Evolutionary conservation across 2,329 filamentous ascomycete species (phyloP).

Genomic region (Paradendryphiella salina): DNA sequence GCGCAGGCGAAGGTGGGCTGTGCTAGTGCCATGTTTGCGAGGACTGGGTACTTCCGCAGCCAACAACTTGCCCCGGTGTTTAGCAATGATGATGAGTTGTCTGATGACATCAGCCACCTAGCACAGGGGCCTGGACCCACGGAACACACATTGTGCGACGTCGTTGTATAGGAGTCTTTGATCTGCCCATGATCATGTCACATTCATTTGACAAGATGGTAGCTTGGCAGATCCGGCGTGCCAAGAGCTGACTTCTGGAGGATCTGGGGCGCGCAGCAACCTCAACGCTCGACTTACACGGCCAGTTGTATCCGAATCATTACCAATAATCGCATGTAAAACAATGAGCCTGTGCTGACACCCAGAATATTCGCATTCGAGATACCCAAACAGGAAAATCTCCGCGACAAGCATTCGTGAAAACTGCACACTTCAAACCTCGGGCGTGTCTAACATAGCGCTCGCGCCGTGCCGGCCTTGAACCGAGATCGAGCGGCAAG

Average conservation of each 20-base stretch:
- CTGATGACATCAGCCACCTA: slow-evolving; percentile 12
- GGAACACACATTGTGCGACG: background rate
- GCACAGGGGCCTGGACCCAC: slow-evolving; percentile 3
- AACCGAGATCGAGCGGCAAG: slow-evolving; percentile 31
- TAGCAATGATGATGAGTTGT: background rate
- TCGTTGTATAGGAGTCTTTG: background rate
- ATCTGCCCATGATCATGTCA: slow-evolving; percentile 11
- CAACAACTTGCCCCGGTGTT: background rate
- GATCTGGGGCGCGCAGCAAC: slow-evolving; percentile 3
- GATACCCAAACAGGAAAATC: background rate
- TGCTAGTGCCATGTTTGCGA: background rate
- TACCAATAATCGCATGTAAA: background rate
- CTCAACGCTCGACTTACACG: background rate
- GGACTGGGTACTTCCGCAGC: background rate
- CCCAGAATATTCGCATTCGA: no score
- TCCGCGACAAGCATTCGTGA: background rate
- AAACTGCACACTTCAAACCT: slow-evolving; percentile 10
- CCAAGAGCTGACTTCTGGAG: background rate
- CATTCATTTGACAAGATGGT: slow-evolving; percentile 2
- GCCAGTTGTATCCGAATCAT: background rate
- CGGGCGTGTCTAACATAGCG: slow-evolving; percentile 27
- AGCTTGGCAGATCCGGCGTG: background rate
- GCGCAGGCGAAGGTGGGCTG: slow-evolving; percentile 2
- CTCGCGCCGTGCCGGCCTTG: slow-evolving; percentile 30
- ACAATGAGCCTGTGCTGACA: no score